These are phyloP conservation scores for Grosmannia penicillata DNA, from an alignment of 2,329 filamentous ascomycete genomes.

Conservation along the genomic window DNA sequence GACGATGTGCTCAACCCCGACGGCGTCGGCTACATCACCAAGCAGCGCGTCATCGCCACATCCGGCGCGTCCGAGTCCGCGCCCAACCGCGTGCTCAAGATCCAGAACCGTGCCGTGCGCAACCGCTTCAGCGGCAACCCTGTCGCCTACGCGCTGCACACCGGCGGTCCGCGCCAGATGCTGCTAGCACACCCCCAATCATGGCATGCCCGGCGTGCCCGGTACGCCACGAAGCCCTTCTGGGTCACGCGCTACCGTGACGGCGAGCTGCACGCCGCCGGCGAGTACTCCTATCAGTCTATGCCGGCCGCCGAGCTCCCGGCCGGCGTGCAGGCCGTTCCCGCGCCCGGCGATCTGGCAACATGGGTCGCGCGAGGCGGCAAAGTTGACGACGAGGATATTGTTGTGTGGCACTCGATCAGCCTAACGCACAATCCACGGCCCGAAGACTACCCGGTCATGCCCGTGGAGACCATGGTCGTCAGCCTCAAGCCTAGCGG, in stretches of 20 bases:
- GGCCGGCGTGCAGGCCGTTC: conserved; percentile 18
- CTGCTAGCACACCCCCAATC: conserved; percentile 24
- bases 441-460: conserved; percentile 53
- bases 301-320: conserved; percentile 15
- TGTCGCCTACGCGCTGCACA: conserved; percentile 29
- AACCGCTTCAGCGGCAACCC: conserved; percentile 28
- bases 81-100: conserved; percentile 32
- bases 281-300: conserved; percentile 32
- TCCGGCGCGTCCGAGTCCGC: conserved; percentile 33
- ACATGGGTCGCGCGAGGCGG: conserved; percentile 18
- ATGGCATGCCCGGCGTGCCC: conserved; percentile 23
- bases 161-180: conserved; percentile 28
- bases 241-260: conserved; percentile 30
- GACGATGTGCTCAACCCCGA: conserved; percentile 28
- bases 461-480: conserved; percentile 44
- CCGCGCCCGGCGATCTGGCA: conserved; percentile 6
- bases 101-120: conserved; percentile 25
- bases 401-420: conserved; percentile 40
- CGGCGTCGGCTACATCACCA: conserved; percentile 28
- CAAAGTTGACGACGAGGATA: conserved; percentile 8
- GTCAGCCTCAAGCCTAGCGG: conserved; percentile 36
- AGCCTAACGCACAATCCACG: conserved; percentile 51
- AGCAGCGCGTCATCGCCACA: conserved; percentile 24
- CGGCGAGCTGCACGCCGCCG: conserved; percentile 26
- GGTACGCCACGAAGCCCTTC: conserved; percentile 25